Conservation (phyloP, 169 alveolate species). For the Cryptosporidium tyzzeri region DNA sequence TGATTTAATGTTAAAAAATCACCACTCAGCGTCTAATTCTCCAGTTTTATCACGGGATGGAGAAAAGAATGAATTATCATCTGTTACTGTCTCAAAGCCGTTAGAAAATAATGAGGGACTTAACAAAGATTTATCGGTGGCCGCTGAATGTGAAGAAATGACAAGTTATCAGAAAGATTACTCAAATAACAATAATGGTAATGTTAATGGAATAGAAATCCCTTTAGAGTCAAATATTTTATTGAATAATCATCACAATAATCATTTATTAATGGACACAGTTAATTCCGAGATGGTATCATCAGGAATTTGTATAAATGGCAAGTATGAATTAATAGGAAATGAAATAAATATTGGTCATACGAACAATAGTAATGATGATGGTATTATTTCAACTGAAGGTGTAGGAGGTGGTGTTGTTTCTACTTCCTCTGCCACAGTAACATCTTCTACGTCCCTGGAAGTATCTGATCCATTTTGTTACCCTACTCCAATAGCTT, state of each 20-base stretch:
- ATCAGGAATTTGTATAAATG: not conserved
- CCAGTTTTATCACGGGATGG: not conserved
- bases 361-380: not conserved
- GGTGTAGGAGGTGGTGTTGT: constrained; percentile 37
- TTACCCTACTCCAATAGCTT: not conserved
- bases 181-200: not conserved
- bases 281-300: not conserved
- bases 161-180: constrained; percentile 55
- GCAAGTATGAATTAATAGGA: constrained; percentile 14
- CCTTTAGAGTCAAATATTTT: constrained; percentile 12
- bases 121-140: not conserved
- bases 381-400: constrained; percentile 7
- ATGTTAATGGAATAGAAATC: not conserved
- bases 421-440: constrained; percentile 25
- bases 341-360: constrained; percentile 1
- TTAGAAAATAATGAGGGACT: constrained; percentile 5
- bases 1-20: constrained; percentile 7
- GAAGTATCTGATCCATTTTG: constrained; percentile 1
- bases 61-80: not conserved
- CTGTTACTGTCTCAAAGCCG: not conserved
- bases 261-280: not conserved
- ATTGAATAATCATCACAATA: not conserved
- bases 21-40: not conserved
- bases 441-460: not conserved
- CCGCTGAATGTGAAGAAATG: not conserved